Conservation (phyloP, 2,329 filamentous ascomycete genomes). For the Tolypocladium ophioglossoides region DNA sequence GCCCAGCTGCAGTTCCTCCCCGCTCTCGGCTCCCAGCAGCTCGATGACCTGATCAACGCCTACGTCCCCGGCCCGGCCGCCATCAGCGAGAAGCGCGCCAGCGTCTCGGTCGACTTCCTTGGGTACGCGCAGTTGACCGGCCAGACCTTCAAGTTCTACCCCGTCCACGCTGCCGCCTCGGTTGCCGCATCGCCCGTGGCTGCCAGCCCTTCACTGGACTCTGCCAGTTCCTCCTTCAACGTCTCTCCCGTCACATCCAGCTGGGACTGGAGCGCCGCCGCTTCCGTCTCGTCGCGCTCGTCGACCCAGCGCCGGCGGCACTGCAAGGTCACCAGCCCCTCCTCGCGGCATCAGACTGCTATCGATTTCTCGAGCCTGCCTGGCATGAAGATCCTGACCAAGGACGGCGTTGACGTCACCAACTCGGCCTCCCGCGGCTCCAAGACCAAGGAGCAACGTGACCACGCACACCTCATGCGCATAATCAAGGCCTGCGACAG, state of each 20-base stretch:
- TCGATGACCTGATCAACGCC: constrained; percentile 48
- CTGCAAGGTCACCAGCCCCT: constrained; percentile 13
- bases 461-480: constrained; percentile 56
- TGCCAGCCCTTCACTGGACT: constrained; percentile 28
- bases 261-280: constrained; percentile 31
- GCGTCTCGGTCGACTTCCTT: constrained; percentile 49
- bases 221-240: constrained; percentile 35
- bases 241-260: constrained; percentile 38
- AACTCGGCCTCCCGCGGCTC: constrained; percentile 50
- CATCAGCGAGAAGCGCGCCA: constrained; percentile 47
- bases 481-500: constrained; percentile 57
- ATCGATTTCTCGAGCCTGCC: constrained; percentile 43
- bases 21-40: constrained; percentile 50
- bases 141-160: constrained; percentile 51
- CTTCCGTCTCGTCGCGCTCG: constrained; percentile 18
- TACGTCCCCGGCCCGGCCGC: constrained; percentile 43
- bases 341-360: constrained; percentile 16
- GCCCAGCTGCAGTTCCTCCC: constrained; percentile 54
- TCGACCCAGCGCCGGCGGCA: constrained; percentile 14
- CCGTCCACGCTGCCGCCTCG: constrained; percentile 28
- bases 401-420: constrained; percentile 52
- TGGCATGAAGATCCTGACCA: constrained; percentile 58
- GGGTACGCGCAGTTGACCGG: constrained; percentile 41
- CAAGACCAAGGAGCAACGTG: constrained; percentile 58
- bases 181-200: constrained; percentile 32